Evolutionary conservation across 306 rosid genomes (phyloP).

Genomic region (Castanopsis chinensis): DNA sequence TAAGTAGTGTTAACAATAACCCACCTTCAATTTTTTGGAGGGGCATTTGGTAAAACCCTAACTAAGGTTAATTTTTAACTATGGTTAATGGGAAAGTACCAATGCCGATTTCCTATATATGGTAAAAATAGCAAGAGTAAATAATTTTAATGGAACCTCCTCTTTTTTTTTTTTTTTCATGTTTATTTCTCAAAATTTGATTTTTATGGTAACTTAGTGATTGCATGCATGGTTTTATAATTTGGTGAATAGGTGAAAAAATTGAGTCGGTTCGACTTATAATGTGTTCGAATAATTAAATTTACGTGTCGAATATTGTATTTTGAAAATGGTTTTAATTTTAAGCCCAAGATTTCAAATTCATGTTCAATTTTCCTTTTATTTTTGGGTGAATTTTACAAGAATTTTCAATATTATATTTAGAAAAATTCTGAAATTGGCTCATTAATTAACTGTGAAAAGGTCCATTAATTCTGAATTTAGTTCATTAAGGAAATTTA

Average conservation of each 20-base stretch:
- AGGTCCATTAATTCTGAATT: too few species aligned
- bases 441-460: too few species aligned
- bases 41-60: constrained; percentile 21
- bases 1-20: constrained; percentile 4
- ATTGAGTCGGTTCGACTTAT: neutral
- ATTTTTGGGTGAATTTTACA: neutral
- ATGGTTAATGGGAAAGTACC: constrained; percentile 11
- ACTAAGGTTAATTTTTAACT: constrained; percentile 35
- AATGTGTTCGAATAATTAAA: neutral
- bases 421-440: too few species aligned
- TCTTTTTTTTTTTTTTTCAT: neutral
- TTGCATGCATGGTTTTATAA: neutral
- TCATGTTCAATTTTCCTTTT: too few species aligned
- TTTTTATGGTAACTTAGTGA: neutral
- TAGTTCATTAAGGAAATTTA: neutral
- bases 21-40: neutral
- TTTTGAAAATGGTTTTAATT: too few species aligned
- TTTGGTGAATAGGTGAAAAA: neutral
- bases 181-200: neutral
- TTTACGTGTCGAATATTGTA: neutral
- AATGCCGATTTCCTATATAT: constrained; percentile 12
- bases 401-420: neutral
- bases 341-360: too few species aligned
- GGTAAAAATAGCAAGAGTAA: neutral
- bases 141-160: neutral